Conservation (phyloP, 1,284 basidiomycete genomes). For the Trichosporon sp. region DNA sequence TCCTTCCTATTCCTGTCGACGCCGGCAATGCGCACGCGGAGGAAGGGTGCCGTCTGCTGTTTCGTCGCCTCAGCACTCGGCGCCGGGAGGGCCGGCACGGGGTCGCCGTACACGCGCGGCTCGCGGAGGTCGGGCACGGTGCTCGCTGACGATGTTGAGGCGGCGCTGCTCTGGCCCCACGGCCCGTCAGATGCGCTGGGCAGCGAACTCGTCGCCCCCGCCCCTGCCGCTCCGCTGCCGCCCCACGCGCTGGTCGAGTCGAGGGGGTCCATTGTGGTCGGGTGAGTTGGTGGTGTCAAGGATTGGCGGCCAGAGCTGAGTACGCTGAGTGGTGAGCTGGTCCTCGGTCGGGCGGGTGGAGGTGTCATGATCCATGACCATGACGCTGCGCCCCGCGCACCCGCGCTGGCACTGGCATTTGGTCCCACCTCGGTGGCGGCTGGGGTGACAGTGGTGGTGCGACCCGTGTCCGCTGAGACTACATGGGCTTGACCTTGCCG, state of each 20-base stretch:
- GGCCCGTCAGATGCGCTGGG: background rate
- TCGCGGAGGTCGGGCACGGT: constrained; percentile 24
- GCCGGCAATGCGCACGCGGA: constrained; percentile 78
- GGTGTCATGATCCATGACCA: background rate
- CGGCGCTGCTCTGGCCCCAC: background rate
- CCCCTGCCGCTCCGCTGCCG: background rate
- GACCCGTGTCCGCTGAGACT: background rate
- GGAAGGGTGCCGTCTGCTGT: constrained; percentile 54
- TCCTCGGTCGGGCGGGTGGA: no score
- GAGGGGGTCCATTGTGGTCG: background rate
- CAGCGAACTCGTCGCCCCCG: background rate
- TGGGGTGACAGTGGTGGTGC: no score
- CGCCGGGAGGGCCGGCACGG: constrained; percentile 28
- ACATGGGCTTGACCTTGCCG: no score
- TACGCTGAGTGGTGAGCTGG: no score
- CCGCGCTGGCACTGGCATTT: no score
- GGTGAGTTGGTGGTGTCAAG: background rate
- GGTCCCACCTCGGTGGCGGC: background rate
- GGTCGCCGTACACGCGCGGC: constrained; percentile 41
- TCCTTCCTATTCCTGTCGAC: constrained; percentile 89
- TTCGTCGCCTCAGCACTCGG: constrained; percentile 13
- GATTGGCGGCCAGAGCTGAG: background rate
- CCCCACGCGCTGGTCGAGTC: background rate
- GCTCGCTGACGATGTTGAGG: background rate
- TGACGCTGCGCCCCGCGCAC: background rate